Base-by-base conservation (phyloP, 768 basidiomycete genomes). In the Boletales sp. region DNA sequence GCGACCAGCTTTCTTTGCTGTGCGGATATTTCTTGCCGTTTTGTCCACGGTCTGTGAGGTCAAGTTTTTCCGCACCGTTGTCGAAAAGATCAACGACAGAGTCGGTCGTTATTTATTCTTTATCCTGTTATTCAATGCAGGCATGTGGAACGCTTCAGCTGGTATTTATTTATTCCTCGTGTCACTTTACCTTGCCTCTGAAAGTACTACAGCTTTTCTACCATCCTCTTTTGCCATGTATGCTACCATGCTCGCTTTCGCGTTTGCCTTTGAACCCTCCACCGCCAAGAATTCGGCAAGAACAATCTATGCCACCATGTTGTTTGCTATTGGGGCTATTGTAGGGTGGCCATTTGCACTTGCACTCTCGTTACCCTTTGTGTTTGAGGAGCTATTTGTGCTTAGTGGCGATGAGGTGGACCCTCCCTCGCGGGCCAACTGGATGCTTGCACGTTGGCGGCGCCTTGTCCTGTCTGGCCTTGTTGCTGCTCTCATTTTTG, bases 281-380 rank as follows among this genome's bases (percentile, higher is more conserved):
- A 82, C 76, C 57, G 62, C 73, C 54, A 60, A 64, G 36, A 78
- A 85, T 61, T 63, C 71, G 52, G 72, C 72, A 41, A 76, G 87
- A 32, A 84, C 87, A 10, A 65, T 87, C 25, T 69, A 75, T 8
- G 82, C 88, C 0, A 89, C 89, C 0, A 51, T 86, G 41, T 69
- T 77, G 42, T 90, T 93, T 63, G 91, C 90, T 2, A 64, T 82
- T 7, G 94, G 91, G 6, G 90, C 84, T 2, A 80, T 98, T 44
- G 80, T 97, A 32, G 96, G 95, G 6, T 99, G 96, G 96, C 96
- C 96, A 7, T 99, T 99, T 66, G 77, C 90, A n/a, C 76, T 93
- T 15, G 84, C 90, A 1, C 75, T 97, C 8, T 82, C 90, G 0
- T 70, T 96, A 13, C 96, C 96, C 2, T 94, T 95, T 58, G 82